Evolutionary conservation across 257 asterid genomes (phyloP), one percentile per base, ranked within the genome.

Genomic region (Ballota nigra): DNA sequence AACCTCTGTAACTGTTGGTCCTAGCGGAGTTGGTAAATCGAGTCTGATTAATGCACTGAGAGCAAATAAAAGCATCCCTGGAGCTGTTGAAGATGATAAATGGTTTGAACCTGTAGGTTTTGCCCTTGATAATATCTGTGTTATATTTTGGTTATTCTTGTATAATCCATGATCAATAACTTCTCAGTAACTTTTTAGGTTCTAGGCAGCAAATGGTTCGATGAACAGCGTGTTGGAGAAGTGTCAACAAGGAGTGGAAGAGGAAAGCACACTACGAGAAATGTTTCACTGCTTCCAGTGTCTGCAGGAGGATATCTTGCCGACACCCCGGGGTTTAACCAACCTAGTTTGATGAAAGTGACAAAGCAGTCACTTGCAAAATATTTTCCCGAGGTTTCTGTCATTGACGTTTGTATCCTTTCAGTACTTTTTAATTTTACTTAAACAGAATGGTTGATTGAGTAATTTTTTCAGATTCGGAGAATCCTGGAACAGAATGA

Each of bases 1-100:
- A 79, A 89, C 95, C 13, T 85, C 96, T 63, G 98, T 94, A 28
- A 82, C 92, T 74, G 94, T 88, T 36, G 98, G 99, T 74, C 99
- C 98, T 5, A 94, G 99, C 40, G 99, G 99, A 23, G 99, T 94
- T 74, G 99, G 99, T 52, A 94, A 91, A 83, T 94, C 99, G 38
- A 94, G 99, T 68, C 79, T 94, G 82, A 94, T 94, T 74, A 94
- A 94, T 79, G 92, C 88, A 66, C 75, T 94, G 71, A 88, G 99
- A 83, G 83, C 80, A 80, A 84, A 74, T 31, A 84, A 63, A 63
- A 82, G 56, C 68, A 74, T 24, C 76, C 61, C 72, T 66, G 87
- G 82, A 33, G 64, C 73, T 61, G 63, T 43, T 31, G 83, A 82
- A 60, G 90, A 84, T 41, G 89, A 83, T 63, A 88, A 80, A 68